phyloP scores from a whole-genome alignment of 768 basidiomycete species.

The Coprinellus aureogranulatus region DNA sequence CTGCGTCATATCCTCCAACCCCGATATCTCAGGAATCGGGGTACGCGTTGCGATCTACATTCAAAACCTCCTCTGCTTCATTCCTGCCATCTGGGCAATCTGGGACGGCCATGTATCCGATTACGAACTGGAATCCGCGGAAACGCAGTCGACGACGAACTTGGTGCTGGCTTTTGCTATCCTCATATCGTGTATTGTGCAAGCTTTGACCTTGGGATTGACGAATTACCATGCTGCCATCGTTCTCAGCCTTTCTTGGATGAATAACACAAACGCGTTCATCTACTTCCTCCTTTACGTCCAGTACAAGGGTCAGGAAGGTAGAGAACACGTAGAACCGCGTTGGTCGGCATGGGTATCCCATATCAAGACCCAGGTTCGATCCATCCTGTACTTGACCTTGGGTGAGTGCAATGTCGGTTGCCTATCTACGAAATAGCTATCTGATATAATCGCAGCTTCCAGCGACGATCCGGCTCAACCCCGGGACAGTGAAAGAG shows the following conservation, averaged over 20 bases:
- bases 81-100: constrained; percentile 19
- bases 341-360: not conserved
- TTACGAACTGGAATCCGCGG: constrained; percentile 17
- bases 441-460: too few relatives aligned
- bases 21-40: constrained; percentile 19
- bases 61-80: constrained; percentile 23
- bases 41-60: constrained; percentile 25
- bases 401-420: too few relatives aligned
- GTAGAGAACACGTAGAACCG: not conserved
- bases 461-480: too few relatives aligned
- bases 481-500: too few relatives aligned
- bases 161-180: constrained; percentile 24
- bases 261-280: constrained; percentile 22
- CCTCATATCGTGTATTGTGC: constrained; percentile 21
- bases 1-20: not conserved
- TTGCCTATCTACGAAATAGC: too few relatives aligned
- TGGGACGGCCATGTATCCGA: constrained; percentile 17
- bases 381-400: not conserved
- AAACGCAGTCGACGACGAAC: constrained; percentile 13
- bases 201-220: constrained; percentile 14
- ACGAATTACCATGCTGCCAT: constrained; percentile 19
- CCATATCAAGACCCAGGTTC: not conserved
- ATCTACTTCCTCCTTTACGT: constrained; percentile 10
- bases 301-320: not conserved
- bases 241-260: constrained; percentile 26